These are phyloP conservation scores for Medicago arabica DNA, from an alignment of 306 rosid species.

Conservation along the genomic window DNA sequence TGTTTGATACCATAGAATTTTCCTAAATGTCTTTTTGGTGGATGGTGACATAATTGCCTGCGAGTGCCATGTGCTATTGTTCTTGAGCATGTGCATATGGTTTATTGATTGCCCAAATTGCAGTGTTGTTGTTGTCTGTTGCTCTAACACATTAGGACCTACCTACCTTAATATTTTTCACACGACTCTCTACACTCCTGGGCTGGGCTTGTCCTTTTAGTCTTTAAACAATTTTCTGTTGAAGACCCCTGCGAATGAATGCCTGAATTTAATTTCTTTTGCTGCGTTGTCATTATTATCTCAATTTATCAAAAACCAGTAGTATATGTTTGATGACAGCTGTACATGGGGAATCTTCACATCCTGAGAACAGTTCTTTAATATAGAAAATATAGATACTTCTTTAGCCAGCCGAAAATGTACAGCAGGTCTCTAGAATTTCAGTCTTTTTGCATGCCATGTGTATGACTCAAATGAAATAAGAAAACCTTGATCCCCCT, in stretches of 20 bases:
- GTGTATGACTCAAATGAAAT: slow-evolving; percentile 36
- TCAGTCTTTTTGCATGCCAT: slow-evolving; percentile 31
- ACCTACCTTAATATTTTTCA: slow-evolving; percentile 46
- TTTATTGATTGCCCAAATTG: slow-evolving; percentile 45
- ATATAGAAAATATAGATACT: neutral
- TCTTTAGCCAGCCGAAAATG: slow-evolving; percentile 14
- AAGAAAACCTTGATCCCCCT: slow-evolving; percentile 8
- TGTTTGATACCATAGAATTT: slow-evolving; percentile 8
- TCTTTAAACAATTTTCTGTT: slow-evolving; percentile 27
- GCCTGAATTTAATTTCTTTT: slow-evolving; percentile 20
- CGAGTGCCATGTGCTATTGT: slow-evolving; percentile 63
- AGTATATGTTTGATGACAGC: slow-evolving; percentile 32
- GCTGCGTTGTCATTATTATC: slow-evolving; percentile 45
- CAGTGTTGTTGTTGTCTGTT: slow-evolving; percentile 53
- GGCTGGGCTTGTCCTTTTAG: slow-evolving; percentile 14
- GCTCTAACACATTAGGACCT: slow-evolving; percentile 56
- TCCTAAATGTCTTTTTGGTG: slow-evolving; percentile 37
- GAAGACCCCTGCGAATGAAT: slow-evolving; percentile 28
- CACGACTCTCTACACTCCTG: slow-evolving; percentile 1
- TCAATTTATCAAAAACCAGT: slow-evolving; percentile 17
- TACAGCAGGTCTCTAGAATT: slow-evolving; percentile 27
- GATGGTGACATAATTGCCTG: slow-evolving; percentile 45
- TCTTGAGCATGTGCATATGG: slow-evolving; percentile 66
- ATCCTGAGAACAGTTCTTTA: slow-evolving; percentile 26
- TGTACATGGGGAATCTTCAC: slow-evolving; percentile 38